phyloP scores from a whole-genome alignment of 179 eudicot species.

The Silene coronaria region DNA sequence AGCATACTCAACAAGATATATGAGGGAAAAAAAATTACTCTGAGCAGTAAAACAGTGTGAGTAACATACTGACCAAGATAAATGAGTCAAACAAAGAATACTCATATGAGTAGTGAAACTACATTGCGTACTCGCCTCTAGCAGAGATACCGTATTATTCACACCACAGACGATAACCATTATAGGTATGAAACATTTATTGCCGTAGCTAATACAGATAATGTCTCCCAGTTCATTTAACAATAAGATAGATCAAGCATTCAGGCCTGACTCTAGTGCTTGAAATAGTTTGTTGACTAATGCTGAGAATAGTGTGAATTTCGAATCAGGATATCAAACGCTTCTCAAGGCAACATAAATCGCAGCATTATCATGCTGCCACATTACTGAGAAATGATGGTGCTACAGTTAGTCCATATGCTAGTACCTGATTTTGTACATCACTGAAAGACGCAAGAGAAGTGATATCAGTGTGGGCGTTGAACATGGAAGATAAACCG shows the following conservation, averaged over 20 bases:
- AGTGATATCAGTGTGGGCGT: conserved; percentile 10
- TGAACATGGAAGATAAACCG: conserved; percentile 23
- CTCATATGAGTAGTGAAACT: neutral
- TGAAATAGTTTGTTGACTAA: neutral
- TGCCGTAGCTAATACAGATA: neutral
- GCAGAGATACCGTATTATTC: neutral
- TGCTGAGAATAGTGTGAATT: neutral
- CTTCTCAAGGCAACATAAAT: neutral
- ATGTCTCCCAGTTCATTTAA: neutral
- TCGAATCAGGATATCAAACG: neutral
- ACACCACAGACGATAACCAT: neutral
- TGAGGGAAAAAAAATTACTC: too few relatives aligned
- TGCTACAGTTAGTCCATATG: neutral
- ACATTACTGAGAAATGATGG: neutral
- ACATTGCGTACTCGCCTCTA: neutral
- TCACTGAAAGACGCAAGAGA: conserved; percentile 18
- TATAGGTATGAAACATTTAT: neutral
- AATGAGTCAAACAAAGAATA: neutral
- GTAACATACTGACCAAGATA: neutral
- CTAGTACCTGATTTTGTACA: conserved; percentile 35
- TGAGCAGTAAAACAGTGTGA: too few relatives aligned
- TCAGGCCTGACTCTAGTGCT: conserved; percentile 6
- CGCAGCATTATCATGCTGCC: neutral
- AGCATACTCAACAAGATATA: too few relatives aligned
- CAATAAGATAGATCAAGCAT: conserved; percentile 1